phyloP scores from a whole-genome alignment of 495 filamentous ascomycete species.

The Penicillium lividum region DNA sequence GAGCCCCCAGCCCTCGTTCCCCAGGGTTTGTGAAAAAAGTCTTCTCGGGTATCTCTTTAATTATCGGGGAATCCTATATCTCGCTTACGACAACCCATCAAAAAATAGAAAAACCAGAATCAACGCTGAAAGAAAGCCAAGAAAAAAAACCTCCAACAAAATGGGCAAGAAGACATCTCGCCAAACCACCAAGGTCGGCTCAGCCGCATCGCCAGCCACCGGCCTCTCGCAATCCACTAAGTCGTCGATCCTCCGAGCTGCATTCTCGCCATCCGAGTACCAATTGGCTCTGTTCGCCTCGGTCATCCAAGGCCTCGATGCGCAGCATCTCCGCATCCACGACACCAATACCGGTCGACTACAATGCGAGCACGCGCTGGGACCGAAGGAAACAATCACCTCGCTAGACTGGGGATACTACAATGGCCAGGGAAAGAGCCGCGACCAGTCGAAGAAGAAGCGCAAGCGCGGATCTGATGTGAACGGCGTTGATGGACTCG shows the following conservation, averaged over 20 bases:
- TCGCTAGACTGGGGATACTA: slow-evolving; percentile 62
- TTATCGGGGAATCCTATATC: slow-evolving; percentile 1
- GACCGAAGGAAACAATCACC: slow-evolving; percentile 51
- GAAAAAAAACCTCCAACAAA: slow-evolving; percentile 29
- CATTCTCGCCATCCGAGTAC: slow-evolving; percentile 57
- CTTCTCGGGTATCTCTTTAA: slow-evolving; percentile 13
- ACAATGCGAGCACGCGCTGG: slow-evolving; percentile 56
- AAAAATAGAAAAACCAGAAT: slow-evolving; percentile 8
- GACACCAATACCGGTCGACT: slow-evolving; percentile 58
- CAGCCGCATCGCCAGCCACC: slow-evolving; percentile 46
- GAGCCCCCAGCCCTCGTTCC: slow-evolving; percentile 30
- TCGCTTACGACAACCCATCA: neutral
- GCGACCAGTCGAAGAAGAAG: slow-evolving; percentile 56
- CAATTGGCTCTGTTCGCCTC: slow-evolving; percentile 62
- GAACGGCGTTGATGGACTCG: slow-evolving; percentile 43
- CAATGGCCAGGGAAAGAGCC: slow-evolving; percentile 32
- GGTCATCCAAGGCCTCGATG: slow-evolving; percentile 59
- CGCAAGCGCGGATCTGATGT: slow-evolving; percentile 52
- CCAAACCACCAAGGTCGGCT: slow-evolving; percentile 47
- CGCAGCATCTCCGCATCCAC: slow-evolving; percentile 60
- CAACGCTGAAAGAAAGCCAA: neutral
- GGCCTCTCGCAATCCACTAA: slow-evolving; percentile 42
- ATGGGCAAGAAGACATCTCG: slow-evolving; percentile 57
- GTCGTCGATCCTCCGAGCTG: slow-evolving; percentile 52
- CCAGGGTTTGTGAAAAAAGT: slow-evolving; percentile 25